Conservation (phyloP, 768 basidiomycete species). For the Chalciporus pseudorubinellus region DNA sequence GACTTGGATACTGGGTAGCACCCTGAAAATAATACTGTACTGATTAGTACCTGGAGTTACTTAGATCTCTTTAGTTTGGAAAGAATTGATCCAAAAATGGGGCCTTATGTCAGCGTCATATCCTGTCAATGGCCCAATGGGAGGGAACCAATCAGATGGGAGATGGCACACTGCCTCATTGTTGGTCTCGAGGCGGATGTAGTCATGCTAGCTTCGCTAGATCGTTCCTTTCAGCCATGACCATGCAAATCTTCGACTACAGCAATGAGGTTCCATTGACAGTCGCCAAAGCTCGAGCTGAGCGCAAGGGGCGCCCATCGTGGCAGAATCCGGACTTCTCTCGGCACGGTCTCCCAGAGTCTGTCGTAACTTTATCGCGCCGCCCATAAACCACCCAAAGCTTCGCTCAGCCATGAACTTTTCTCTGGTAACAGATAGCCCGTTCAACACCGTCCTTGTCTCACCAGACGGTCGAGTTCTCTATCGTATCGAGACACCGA, state of each 20-base stretch:
- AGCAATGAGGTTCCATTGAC: not conserved
- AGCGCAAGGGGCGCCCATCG: slow-evolving; percentile 26
- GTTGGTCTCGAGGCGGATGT: slow-evolving; percentile 17
- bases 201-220: slow-evolving; percentile 9
- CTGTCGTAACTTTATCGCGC: slow-evolving; percentile 11
- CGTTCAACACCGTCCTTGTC: slow-evolving; percentile 31
- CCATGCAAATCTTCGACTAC: slow-evolving; percentile 5
- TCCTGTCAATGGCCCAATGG: not conserved
- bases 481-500: slow-evolving; percentile 32
- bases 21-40: slow-evolving; percentile 10
- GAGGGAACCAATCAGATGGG: slow-evolving; percentile 25
- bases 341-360: slow-evolving; percentile 25
- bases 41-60: not conserved
- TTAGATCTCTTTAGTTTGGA: too few species aligned
- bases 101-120: not conserved
- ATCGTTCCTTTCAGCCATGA: not conserved
- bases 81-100: not conserved
- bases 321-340: slow-evolving; percentile 35
- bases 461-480: slow-evolving; percentile 28
- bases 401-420: slow-evolving; percentile 28
- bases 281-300: slow-evolving; percentile 3
- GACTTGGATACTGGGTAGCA: not conserved
- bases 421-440: slow-evolving; percentile 31
- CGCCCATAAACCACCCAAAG: slow-evolving; percentile 12
- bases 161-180: slow-evolving; percentile 29